Conservation (phyloP, 371 early-diverging fungal genomes). For the Mortierella polycephala region DNA sequence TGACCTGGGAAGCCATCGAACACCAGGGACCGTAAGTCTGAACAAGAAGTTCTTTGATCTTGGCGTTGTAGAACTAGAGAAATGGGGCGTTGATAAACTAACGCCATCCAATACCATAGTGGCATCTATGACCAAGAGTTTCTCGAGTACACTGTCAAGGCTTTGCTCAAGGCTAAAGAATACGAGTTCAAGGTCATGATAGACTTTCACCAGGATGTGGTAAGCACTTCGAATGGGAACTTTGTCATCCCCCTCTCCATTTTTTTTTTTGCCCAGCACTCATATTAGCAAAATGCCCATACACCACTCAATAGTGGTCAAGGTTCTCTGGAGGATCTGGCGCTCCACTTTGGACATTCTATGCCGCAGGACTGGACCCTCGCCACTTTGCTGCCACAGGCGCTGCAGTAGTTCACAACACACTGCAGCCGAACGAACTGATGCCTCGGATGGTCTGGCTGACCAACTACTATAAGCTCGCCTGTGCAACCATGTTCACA, state of each 20-base stretch:
- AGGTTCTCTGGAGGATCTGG: slow-evolving; percentile 87
- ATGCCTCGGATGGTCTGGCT: slow-evolving; percentile 88
- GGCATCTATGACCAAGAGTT: slow-evolving; percentile 87
- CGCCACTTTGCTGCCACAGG: slow-evolving; percentile 68
- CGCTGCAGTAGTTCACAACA: slow-evolving; percentile 80
- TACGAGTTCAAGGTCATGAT: slow-evolving; percentile 84
- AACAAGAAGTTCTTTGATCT: neutral
- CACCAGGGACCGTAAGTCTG: slow-evolving; percentile 76
- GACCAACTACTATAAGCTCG: slow-evolving; percentile 87
- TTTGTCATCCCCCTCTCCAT: neutral
- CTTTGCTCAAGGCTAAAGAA: slow-evolving; percentile 70
- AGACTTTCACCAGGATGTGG: slow-evolving; percentile 84
- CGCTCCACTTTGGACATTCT: slow-evolving; percentile 88
- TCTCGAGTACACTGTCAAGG: slow-evolving; percentile 76
- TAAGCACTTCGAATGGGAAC: slow-evolving; percentile 29
- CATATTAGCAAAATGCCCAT: neutral
- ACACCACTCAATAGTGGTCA: slow-evolving; percentile 68
- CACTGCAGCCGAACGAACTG: slow-evolving; percentile 57
- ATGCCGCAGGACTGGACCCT: slow-evolving; percentile 77
- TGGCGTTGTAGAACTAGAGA: no score
- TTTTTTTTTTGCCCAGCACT: neutral
- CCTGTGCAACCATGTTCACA: slow-evolving; percentile 84
- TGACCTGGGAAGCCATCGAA: slow-evolving; percentile 92
- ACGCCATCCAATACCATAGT: slow-evolving; percentile 32
- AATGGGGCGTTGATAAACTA: no score